A percentile compares a stretch with the other conserved stretches of the same genome.
Conservation (phyloP, 306 rosid species). For the Luffa acutangula region DNA sequence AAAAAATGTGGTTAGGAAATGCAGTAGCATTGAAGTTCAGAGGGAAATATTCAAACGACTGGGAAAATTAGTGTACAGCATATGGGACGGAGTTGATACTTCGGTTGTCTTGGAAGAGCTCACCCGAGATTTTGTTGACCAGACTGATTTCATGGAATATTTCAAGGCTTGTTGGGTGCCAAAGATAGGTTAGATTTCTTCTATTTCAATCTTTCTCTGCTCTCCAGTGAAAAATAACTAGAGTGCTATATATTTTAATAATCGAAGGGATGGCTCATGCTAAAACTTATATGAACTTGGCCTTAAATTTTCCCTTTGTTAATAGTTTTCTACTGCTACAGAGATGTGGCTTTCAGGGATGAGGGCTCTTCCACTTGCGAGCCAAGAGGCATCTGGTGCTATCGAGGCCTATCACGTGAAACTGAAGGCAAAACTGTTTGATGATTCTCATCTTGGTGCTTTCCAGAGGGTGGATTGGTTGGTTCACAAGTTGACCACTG, state of each 20-base stretch:
- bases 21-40: constrained; percentile 63
- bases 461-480: constrained; percentile 94
- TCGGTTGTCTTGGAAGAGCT: constrained; percentile 46
- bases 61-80: constrained; percentile 54
- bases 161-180: constrained; percentile 76
- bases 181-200: constrained; percentile 71
- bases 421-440: constrained; percentile 78
- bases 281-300: neutral
- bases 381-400: constrained; percentile 95
- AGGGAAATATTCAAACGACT: constrained; percentile 77
- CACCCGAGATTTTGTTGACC: constrained; percentile 72
- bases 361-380: constrained; percentile 67
- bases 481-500: constrained; percentile 87
- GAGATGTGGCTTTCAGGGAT: constrained; percentile 94
- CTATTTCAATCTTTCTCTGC: constrained; percentile 15
- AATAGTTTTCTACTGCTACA: constrained; percentile 14
- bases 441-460: constrained; percentile 93
- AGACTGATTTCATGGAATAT: constrained; percentile 78
- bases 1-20: constrained; percentile 72
- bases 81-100: constrained; percentile 56
- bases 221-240: neutral
- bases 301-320: constrained; percentile 13
- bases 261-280: neutral
- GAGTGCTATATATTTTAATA: neutral
- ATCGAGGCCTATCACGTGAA: constrained; percentile 83